Evolutionary conservation across 2,329 filamentous ascomycete species (phyloP), one percentile per base, ranked within the genome.

Genomic region (Cadophora luteo-olivacea): DNA sequence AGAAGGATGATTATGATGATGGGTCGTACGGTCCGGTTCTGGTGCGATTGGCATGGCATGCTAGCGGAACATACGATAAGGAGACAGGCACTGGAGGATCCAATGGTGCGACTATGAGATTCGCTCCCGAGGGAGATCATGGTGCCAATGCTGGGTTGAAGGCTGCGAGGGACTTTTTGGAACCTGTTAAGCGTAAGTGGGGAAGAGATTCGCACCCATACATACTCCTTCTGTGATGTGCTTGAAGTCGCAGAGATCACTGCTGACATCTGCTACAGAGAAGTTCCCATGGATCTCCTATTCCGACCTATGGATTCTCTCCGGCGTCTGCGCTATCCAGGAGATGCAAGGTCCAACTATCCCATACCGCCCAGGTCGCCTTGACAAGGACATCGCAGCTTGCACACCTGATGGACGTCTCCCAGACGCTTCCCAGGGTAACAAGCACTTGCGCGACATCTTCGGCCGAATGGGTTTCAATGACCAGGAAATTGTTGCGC

Each of bases 401-500:
- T 97, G 94, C 88, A 97, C 96, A 33, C 96, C 96, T 62, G 94
- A 97, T 78, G 96, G 96, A 73, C 94, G 95, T 81, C 86, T 94
- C 24, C 92, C 94, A 72, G 94, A 99, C 79, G 95, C 87, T 63
- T 81, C 88, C 75, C 88, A 97, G 86, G 91, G 87, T 70, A 84
- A 89, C 70, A 87, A 89, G 78, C 95, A 98, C 83, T 87, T 98
- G 76, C 91, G 96, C 77, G 88, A 88, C 83, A 95, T 98, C 84
- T 99, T 98, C 83, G 88, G 90, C 81, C 93, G 95, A 79, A 98
- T 98, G 95, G 95, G 95, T 74, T 98, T 97, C 87, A 91, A 96
- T 81, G 95, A 99, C 83, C 92, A 92, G 78, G 94, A 97, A 82
- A 98, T 98, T 79, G 95, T 97, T 57, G 96, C 95, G 36, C 87